Conservation (phyloP, 768 basidiomycete genomes). For the Porpolomopsis calyptriformis region DNA sequence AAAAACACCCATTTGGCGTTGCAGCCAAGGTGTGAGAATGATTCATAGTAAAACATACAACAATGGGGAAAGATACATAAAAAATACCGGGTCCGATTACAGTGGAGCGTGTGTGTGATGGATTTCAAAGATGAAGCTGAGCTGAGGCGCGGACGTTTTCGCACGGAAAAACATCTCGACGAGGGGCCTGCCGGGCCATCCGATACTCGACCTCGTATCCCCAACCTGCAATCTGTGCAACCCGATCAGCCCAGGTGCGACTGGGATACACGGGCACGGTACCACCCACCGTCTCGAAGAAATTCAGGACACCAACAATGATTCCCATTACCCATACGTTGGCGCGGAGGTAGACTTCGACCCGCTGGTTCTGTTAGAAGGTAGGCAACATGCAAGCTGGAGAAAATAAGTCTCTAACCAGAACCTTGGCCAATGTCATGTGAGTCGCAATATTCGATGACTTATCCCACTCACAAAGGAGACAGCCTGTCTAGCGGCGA, state of each 20-base stretch:
- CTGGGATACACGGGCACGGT: not conserved
- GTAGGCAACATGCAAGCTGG: not conserved
- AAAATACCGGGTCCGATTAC: too few species aligned
- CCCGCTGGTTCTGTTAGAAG: slow-evolving; percentile 15
- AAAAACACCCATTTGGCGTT: too few species aligned
- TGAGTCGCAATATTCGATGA: not conserved
- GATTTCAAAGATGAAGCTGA: too few species aligned
- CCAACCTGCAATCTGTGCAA: not conserved
- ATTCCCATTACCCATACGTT: slow-evolving; percentile 25
- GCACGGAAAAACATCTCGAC: too few species aligned
- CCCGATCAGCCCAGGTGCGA: not conserved
- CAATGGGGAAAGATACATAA: too few species aligned
- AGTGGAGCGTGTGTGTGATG: too few species aligned
- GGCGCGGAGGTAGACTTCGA: slow-evolving; percentile 18
- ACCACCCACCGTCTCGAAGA: slow-evolving; percentile 7
- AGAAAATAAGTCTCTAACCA: not conserved
- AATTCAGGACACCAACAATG: slow-evolving; percentile 15
- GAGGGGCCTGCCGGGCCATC: too few species aligned
- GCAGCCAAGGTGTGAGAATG: too few species aligned
- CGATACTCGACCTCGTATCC: not conserved
- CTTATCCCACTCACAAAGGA: not conserved
- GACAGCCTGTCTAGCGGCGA: too few species aligned
- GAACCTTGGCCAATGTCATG: not conserved
- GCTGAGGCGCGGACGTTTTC: too few species aligned
- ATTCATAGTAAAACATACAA: too few species aligned